These are phyloP conservation scores for Didymella pinodella DNA, from an alignment of 2,329 filamentous ascomycete genomes.

Conservation along the genomic window DNA sequence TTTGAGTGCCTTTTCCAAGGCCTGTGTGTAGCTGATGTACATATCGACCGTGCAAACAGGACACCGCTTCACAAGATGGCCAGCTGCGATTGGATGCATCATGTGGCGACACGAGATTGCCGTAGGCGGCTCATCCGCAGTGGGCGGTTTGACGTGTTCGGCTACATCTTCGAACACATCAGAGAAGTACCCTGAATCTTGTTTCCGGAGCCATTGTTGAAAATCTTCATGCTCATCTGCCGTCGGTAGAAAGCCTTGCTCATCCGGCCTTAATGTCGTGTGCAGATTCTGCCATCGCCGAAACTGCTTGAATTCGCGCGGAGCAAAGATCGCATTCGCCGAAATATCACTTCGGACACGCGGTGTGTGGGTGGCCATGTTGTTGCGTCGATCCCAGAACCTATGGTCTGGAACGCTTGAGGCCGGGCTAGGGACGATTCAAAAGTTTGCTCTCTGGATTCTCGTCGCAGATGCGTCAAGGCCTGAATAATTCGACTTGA, in stretches of 20 bases:
- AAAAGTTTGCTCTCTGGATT: not conserved
- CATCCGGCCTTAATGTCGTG: conserved; percentile 27
- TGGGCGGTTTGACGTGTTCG: conserved; percentile 25
- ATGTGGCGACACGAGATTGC: conserved; percentile 35
- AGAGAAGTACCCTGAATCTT: conserved; percentile 44
- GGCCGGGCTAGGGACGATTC: conserved; percentile 1
- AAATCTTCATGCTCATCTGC: conserved; percentile 42
- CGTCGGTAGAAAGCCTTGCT: conserved; percentile 35
- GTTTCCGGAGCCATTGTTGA: conserved; percentile 40
- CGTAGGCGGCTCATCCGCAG: conserved; percentile 18
- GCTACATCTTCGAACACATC: conserved; percentile 39
- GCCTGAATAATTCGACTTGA: not conserved
- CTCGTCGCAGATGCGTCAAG: conserved; percentile 1
- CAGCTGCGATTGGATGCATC: conserved; percentile 31
- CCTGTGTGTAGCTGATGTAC: conserved; percentile 37
- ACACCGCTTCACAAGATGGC: conserved; percentile 30
- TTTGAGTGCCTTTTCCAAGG: conserved; percentile 33
- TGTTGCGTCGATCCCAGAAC: not conserved
- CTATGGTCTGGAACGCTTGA: conserved; percentile 6
- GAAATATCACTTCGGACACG: conserved; percentile 26
- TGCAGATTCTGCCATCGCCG: conserved; percentile 38
- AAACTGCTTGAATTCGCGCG: conserved; percentile 40
- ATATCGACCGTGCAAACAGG: conserved; percentile 40
- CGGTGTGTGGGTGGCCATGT: conserved; percentile 10
- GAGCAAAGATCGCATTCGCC: conserved; percentile 36